Percentiles rank a stretch among this genome's conserved stretches.
phyloP scores from a whole-genome alignment of 1,139 yeast genomes.

The Lodderomyces oxycetoniae region DNA sequence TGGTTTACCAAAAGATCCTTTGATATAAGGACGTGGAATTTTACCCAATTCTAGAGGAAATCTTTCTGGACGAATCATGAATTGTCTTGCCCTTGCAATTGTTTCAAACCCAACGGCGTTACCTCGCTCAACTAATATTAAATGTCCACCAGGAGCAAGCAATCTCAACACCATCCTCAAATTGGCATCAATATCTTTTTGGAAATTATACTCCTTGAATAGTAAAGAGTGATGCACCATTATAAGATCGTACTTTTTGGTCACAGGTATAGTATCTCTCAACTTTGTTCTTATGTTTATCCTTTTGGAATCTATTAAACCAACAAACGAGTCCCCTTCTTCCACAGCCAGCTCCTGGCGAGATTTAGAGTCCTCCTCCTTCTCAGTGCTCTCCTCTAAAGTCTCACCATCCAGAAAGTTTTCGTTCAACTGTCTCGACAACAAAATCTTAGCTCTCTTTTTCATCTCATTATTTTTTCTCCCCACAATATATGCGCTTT shows the following conservation, averaged over 20 bases:
- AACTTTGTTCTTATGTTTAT: conserved; percentile 52
- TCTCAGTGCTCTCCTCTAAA: conserved; percentile 15
- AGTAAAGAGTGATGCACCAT: conserved; percentile 78
- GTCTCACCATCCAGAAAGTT: conserved; percentile 18
- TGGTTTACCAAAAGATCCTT: conserved; percentile 45
- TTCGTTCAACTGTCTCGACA: conserved; percentile 67
- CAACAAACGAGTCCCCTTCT: conserved; percentile 26
- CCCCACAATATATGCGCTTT: conserved; percentile 73
- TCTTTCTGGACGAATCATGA: conserved; percentile 79
- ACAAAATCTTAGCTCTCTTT: conserved; percentile 68
- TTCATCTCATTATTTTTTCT: conserved; percentile 61
- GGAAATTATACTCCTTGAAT: conserved; percentile 56
- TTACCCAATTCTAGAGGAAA: conserved; percentile 53
- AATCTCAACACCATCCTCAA: conserved; percentile 57
- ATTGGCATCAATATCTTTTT: conserved; percentile 67
- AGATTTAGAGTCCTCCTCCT: conserved; percentile 13
- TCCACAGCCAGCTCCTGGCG: conserved; percentile 12
- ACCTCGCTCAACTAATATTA: conserved; percentile 82
- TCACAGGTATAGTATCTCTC: conserved; percentile 44
- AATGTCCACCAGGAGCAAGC: conserved; percentile 71
- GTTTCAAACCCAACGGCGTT: conserved; percentile 85
- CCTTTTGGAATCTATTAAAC: conserved; percentile 56
- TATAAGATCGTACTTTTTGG: conserved; percentile 68
- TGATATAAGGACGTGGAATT: conserved; percentile 66
- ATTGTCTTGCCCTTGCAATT: conserved; percentile 84